Evolutionary conservation across 2,329 filamentous ascomycete species (phyloP), one percentile per base, ranked within the genome.

Genomic region (Xenosphaeropsis pyriputrescens): DNA sequence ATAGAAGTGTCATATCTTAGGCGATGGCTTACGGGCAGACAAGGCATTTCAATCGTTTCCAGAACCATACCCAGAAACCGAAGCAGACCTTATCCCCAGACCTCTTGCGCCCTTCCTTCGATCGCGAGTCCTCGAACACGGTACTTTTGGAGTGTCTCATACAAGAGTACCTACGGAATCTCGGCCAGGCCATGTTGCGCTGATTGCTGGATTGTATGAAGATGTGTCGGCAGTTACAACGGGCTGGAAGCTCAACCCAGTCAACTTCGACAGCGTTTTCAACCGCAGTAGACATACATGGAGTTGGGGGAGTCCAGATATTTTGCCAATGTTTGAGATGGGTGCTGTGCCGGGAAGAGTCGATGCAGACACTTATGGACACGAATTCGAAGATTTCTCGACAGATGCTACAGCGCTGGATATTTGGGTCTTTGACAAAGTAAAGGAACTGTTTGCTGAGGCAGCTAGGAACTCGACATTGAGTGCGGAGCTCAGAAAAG

Each of bases 301-400:
- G 91, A 94, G 88, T 58, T 98, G 91, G 91, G 91, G 91, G 2
- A 95, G 88, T 53, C 91, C 91, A 1, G 91, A 98, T 59, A 98
- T 98, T 51, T 62, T 98, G 47, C 84, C 84, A 39, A 98, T 98
- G 91, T 98, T 98, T 55, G 78, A 93, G 54, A 72, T 86, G 40
- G 91, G 91, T n/a, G 89, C 91, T 17, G 76, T 84, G 8, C 81
- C 84, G 0, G 88, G 89, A 6, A 71, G 81, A 44, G 83, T 98
- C 2, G 84, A 95, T 57, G 80, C 85, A n/a, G 80, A 79, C 46
- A 84, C 70, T 41, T 98, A 98, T 54, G 74, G 71, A 8, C 70
- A 81, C 29, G 88, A 95, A 45, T 75, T 78, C 26, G 91, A 98
- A 60, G 89, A 98, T 56, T 96, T 86, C 54, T 91, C 84, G 6